Percentiles rank a stretch among this genome's conserved stretches.
These are phyloP conservation scores for Asterophora lycoperdoides DNA, from an alignment of 768 basidiomycete genomes.

Conservation along the genomic window DNA sequence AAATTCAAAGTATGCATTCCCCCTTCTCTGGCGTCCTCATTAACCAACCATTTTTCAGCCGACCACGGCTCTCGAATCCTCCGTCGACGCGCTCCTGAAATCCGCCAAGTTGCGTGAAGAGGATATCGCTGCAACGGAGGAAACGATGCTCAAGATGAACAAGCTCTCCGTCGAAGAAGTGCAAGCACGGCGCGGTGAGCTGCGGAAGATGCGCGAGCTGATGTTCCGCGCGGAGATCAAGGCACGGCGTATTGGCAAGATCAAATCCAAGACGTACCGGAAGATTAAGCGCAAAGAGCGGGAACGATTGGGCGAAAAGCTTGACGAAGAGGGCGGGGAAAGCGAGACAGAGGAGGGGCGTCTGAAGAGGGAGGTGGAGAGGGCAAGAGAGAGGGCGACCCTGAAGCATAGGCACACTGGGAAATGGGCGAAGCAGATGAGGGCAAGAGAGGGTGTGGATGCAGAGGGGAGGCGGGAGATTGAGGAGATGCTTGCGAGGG, in stretches of 20 bases:
- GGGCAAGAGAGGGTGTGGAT: constrained; percentile 47
- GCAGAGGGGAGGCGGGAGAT: constrained; percentile 65
- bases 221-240: constrained; percentile 92
- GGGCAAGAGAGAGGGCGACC: constrained; percentile 88
- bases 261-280: constrained; percentile 93
- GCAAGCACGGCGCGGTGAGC: constrained; percentile 69
- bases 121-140: constrained; percentile 74
- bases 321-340: constrained; percentile 40
- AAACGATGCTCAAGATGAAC: constrained; percentile 68
- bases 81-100: constrained; percentile 77
- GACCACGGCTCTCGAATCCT: constrained; percentile 77
- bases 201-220: constrained; percentile 86
- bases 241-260: constrained; percentile 86
- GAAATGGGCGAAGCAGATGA: constrained; percentile 82
- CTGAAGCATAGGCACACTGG: constrained; percentile 84
- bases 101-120: constrained; percentile 80
- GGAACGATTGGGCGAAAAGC: constrained; percentile 52
- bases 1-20: constrained; percentile 70
- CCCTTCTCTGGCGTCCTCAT: not conserved
- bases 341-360: constrained; percentile 52
- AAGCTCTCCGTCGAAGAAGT: constrained; percentile 85
- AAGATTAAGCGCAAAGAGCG: constrained; percentile 77
- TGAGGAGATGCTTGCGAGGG: constrained; percentile 78
- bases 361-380: constrained; percentile 68
- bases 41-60: constrained; percentile 44